These are phyloP conservation scores for Hyaloperonospora brassicae DNA, from an alignment of 352 stramenopile genomes.

Conservation along the genomic window DNA sequence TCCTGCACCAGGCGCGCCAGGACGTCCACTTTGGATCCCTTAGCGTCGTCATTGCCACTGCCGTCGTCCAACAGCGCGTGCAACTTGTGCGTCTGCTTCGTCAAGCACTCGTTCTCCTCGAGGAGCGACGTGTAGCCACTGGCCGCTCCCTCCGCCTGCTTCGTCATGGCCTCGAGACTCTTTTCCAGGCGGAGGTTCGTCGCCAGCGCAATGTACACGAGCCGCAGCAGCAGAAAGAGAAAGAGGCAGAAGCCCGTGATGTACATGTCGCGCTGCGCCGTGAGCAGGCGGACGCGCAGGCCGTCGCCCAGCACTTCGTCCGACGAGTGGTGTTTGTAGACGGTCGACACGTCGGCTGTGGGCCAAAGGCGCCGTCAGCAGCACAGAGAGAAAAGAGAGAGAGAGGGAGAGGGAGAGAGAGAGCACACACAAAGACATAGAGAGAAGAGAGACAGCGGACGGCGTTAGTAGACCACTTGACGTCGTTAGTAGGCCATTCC, in stretches of 20 bases:
- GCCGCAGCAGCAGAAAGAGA: slow-evolving; percentile 67
- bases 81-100: slow-evolving; percentile 63
- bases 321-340: slow-evolving; percentile 59
- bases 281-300: slow-evolving; percentile 70
- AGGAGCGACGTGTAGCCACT: slow-evolving; percentile 59
- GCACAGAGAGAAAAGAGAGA: too few species aligned
- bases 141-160: slow-evolving; percentile 62
- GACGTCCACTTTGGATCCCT: slow-evolving; percentile 36
- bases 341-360: slow-evolving; percentile 61
- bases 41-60: slow-evolving; percentile 33
- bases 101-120: slow-evolving; percentile 59
- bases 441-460: slow-evolving; percentile 4
- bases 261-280: slow-evolving; percentile 81
- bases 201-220: slow-evolving; percentile 65
- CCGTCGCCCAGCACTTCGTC: slow-evolving; percentile 57
- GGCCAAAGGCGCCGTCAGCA: too few species aligned
- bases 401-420: too few species aligned
- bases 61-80: slow-evolving; percentile 35
- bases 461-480: too few species aligned
- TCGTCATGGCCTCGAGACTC: slow-evolving; percentile 62
- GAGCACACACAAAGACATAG: too few species aligned
- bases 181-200: slow-evolving; percentile 69
- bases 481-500: too few species aligned
- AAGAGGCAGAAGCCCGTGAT: slow-evolving; percentile 82
- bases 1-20: slow-evolving; percentile 54